A percentile compares a stretch with the other conserved stretches of the same genome.
Evolutionary conservation across 352 stramenopile genomes (phyloP).

Genomic region (Globisporangium perplexum): DNA sequence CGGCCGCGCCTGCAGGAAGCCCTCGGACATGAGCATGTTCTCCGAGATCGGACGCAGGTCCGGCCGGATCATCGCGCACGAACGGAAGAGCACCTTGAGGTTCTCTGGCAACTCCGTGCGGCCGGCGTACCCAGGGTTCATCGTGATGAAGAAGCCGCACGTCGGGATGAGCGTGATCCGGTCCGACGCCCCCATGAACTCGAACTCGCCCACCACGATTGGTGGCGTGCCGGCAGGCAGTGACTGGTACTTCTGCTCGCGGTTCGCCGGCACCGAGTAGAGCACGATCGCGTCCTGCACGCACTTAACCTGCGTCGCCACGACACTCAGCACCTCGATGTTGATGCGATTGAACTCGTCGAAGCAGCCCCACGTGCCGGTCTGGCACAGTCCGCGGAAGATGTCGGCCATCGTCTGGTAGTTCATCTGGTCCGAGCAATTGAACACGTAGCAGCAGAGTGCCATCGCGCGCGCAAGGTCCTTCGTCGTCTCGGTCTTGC

Average conservation of each 20-base stretch:
- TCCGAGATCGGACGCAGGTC: slow-evolving; percentile 90
- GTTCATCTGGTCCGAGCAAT: slow-evolving; percentile 89
- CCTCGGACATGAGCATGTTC: slow-evolving; percentile 90
- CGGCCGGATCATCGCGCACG: slow-evolving; percentile 93
- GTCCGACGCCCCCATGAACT: slow-evolving; percentile 85
- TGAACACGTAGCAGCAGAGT: slow-evolving; percentile 87
- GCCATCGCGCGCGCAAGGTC: slow-evolving; percentile 82
- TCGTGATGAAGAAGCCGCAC: slow-evolving; percentile 94
- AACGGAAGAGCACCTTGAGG: slow-evolving; percentile 89
- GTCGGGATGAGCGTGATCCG: slow-evolving; percentile 84
- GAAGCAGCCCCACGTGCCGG: slow-evolving; percentile 84
- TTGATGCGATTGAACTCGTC: slow-evolving; percentile 89
- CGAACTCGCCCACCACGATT: slow-evolving; percentile 80
- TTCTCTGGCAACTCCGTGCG: slow-evolving; percentile 87
- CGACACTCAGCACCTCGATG: slow-evolving; percentile 84
- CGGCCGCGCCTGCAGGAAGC: slow-evolving; percentile 82
- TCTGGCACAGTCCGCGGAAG: slow-evolving; percentile 81
- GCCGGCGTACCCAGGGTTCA: slow-evolving; percentile 93
- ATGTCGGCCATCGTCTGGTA: slow-evolving; percentile 89
- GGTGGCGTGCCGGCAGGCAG: slow-evolving; percentile 92
- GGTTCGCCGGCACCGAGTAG: slow-evolving; percentile 90
- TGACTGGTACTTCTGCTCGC: slow-evolving; percentile 93
- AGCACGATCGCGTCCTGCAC: slow-evolving; percentile 84
- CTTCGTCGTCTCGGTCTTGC: slow-evolving; percentile 87
- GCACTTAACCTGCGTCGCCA: slow-evolving; percentile 83